Percentiles rank a stretch among this genome's conserved stretches.
Evolutionary conservation across 2,329 filamentous ascomycete genomes (phyloP).

Genomic region (Colletotrichum graminicola): DNA sequence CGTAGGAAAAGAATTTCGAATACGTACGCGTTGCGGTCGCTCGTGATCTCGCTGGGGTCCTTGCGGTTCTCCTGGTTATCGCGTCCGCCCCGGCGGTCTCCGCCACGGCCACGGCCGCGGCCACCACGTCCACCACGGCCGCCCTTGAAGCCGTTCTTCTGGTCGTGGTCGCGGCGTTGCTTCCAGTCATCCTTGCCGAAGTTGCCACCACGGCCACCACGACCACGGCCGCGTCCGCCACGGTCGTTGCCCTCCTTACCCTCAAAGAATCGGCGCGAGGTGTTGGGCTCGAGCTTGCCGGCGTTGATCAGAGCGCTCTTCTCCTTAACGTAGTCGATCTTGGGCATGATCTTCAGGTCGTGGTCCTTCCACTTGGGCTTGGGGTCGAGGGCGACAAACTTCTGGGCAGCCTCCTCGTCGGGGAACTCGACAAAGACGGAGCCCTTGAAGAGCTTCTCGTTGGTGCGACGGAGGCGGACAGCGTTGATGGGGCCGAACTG

Average conservation of each 20-base stretch:
- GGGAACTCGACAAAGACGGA: constrained; percentile 96
- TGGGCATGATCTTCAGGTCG: constrained; percentile 85
- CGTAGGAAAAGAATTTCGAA: neutral
- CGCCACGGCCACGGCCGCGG: constrained; percentile 54
- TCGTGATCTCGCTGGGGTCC: constrained; percentile 48
- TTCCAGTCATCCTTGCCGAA: constrained; percentile 70
- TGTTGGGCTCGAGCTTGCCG: constrained; percentile 74
- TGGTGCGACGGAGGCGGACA: constrained; percentile 86
- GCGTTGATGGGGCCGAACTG: constrained; percentile 83
- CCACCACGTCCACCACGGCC: constrained; percentile 59
- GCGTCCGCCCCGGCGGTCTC: constrained; percentile 53
- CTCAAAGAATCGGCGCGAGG: constrained; percentile 62
- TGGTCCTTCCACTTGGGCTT: constrained; percentile 87
- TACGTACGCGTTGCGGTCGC: constrained; percentile 52
- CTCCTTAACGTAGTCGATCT: constrained; percentile 86
- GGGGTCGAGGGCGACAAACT: constrained; percentile 83
- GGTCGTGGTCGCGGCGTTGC: constrained; percentile 72
- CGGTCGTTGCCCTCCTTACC: constrained; percentile 53
- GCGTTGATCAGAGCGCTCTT: constrained; percentile 79
- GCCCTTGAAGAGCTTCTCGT: constrained; percentile 87
- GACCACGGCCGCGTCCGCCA: constrained; percentile 50
- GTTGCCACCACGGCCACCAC: constrained; percentile 54
- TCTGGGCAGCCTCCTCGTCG: constrained; percentile 80
- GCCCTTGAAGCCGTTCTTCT: constrained; percentile 67
- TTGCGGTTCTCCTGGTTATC: constrained; percentile 53